Percentiles rank a stretch among this genome's conserved stretches.
Evolutionary conservation across 306 rosid genomes (phyloP).

Genomic region (Myrica gale): DNA sequence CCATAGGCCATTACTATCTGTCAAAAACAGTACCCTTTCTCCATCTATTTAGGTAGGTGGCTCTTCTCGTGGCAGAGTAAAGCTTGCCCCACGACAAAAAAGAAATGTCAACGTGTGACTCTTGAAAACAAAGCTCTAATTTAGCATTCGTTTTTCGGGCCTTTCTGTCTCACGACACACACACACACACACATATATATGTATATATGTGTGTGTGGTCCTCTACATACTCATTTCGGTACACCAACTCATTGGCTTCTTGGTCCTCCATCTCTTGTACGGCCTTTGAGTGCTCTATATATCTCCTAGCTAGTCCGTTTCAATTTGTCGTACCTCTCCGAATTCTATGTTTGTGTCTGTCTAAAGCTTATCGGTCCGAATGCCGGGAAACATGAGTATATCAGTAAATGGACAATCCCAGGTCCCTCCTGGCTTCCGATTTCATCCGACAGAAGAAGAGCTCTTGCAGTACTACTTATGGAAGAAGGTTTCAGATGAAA

Average conservation of each 20-base stretch:
- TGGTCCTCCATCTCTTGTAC: background rate
- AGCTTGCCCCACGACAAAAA: conserved; percentile 26
- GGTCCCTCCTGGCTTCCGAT: conserved; percentile 69
- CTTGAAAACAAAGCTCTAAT: background rate
- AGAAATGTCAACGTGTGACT: background rate
- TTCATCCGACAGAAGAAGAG: conserved; percentile 58
- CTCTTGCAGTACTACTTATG: conserved; percentile 75
- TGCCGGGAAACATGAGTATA: conserved; percentile 73
- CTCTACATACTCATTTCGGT: conserved; percentile 49
- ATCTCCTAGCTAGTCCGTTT: background rate
- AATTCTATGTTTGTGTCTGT: conserved; percentile 29
- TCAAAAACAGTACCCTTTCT: conserved; percentile 27
- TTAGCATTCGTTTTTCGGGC: conserved; percentile 25
- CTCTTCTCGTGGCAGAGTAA: conserved; percentile 37
- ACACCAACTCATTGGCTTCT: conserved; percentile 30
- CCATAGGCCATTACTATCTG: background rate
- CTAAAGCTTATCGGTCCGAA: conserved; percentile 25
- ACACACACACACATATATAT: conserved; percentile 43
- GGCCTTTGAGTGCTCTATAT: background rate
- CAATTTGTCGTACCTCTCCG: conserved; percentile 11
- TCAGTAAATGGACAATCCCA: conserved; percentile 90
- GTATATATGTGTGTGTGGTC: conserved; percentile 29
- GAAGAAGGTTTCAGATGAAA: conserved; percentile 72
- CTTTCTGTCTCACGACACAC: conserved; percentile 33
- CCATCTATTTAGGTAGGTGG: conserved; percentile 52